Conservation (phyloP, 768 basidiomycete species). For the Kwoniella mangroviensis region DNA sequence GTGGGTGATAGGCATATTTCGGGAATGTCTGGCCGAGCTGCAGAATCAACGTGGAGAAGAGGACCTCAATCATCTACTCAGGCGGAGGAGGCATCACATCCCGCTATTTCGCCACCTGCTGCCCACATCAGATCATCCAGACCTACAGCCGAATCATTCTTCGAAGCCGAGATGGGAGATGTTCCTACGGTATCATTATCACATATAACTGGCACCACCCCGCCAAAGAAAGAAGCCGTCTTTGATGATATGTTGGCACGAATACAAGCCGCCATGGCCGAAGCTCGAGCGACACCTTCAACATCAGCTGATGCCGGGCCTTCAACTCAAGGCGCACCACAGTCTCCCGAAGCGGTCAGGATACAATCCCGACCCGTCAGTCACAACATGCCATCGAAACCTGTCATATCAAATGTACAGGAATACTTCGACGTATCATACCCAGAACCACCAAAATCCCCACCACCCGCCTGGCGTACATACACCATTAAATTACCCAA, state of each 20-base stretch:
- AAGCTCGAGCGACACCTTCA: conserved; percentile 22
- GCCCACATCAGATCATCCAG: conserved; percentile 4
- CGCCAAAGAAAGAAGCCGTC: conserved; percentile 31
- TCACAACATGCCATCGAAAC: not conserved
- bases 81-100: not conserved
- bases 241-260: conserved; percentile 56
- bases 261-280: conserved; percentile 56
- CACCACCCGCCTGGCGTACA: conserved; percentile 58
- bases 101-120: conserved; percentile 2
- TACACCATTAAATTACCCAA: conserved; percentile 53
- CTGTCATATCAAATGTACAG: conserved; percentile 1
- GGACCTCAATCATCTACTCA: not conserved
- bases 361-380: not conserved
- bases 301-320: conserved; percentile 2
- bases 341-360: conserved; percentile 11
- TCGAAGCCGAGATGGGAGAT: conserved; percentile 12
- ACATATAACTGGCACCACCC: not conserved
- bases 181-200: not conserved
- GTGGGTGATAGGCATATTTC: not conserved
- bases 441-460: conserved; percentile 48
- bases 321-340: conserved; percentile 4
- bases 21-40: not conserved
- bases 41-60: conserved; percentile 27
- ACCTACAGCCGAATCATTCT: conserved; percentile 38
- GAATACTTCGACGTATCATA: conserved; percentile 50